Conservation (phyloP, 768 basidiomycete species). For the Mycena filopes region DNA sequence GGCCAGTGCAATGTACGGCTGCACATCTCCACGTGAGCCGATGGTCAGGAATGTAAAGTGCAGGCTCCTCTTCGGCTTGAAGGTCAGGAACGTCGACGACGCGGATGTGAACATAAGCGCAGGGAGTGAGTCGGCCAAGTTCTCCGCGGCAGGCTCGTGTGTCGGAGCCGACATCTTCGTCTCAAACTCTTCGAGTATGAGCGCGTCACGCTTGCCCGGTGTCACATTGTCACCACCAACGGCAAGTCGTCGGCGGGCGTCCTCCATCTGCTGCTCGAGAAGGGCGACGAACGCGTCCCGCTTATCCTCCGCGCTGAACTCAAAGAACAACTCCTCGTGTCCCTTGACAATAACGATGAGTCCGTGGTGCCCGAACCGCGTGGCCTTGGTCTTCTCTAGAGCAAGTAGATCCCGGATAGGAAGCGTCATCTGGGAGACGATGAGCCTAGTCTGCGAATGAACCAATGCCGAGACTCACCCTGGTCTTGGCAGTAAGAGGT, state of each 20-base stretch:
- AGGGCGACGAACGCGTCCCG: slow-evolving; percentile 81
- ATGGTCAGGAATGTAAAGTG: slow-evolving; percentile 96
- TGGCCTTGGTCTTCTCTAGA: slow-evolving; percentile 85
- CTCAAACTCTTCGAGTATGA: slow-evolving; percentile 89
- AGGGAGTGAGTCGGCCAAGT: slow-evolving; percentile 75
- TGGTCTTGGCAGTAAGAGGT: slow-evolving; percentile 80
- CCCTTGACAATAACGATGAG: slow-evolving; percentile 92
- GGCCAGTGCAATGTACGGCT: slow-evolving; percentile 96
- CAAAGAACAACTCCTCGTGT: slow-evolving; percentile 97
- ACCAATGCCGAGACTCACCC: slow-evolving; percentile 59
- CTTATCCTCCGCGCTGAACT: slow-evolving; percentile 85
- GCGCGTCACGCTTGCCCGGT: slow-evolving; percentile 72
- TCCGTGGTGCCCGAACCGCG: slow-evolving; percentile 90
- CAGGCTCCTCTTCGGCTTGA: slow-evolving; percentile 88
- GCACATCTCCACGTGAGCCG: slow-evolving; percentile 96
- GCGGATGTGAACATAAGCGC: slow-evolving; percentile 97
- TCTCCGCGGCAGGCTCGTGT: slow-evolving; percentile 62
- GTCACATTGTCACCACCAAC: slow-evolving; percentile 59
- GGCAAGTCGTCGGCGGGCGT: slow-evolving; percentile 61
- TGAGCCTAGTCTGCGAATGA: slow-evolving; percentile 5
- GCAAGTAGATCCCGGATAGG: slow-evolving; percentile 91
- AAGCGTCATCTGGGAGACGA: slow-evolving; percentile 84
- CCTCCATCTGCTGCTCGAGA: slow-evolving; percentile 85
- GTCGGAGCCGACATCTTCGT: slow-evolving; percentile 51
- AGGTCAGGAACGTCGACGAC: slow-evolving; percentile 96